These are phyloP conservation scores for Porodaedalea pini DNA, from an alignment of 1,284 basidiomycete genomes.

Conservation along the genomic window DNA sequence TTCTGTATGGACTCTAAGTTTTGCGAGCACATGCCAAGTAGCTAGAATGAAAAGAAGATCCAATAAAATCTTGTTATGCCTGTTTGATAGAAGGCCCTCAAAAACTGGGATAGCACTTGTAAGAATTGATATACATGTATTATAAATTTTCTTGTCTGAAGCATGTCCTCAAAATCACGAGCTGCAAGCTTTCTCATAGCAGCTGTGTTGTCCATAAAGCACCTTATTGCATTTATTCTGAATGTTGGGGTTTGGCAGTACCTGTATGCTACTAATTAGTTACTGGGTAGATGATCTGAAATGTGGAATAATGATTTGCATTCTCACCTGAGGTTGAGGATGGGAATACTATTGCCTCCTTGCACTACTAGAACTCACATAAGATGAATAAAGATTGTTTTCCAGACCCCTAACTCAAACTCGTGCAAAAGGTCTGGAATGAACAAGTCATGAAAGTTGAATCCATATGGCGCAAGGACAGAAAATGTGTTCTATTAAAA, in stretches of 20 bases:
- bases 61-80: constrained; percentile 28
- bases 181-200: constrained; percentile 32
- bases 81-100: constrained; percentile 31
- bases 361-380: constrained; percentile 25
- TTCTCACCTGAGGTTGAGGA: constrained; percentile 25
- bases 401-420: constrained; percentile 31
- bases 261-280: constrained; percentile 15
- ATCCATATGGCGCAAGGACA: constrained; percentile 3
- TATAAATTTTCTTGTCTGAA: constrained; percentile 30
- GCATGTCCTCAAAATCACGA: constrained; percentile 34
- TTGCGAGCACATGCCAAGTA: constrained; percentile 35
- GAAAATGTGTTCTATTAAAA: constrained; percentile 34
- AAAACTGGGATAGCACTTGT: constrained; percentile 32
- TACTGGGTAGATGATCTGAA: too few species aligned
- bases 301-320: background rate
- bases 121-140: background rate
- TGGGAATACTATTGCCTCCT: constrained; percentile 11
- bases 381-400: constrained; percentile 26
- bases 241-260: constrained; percentile 30
- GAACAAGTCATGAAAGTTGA: constrained; percentile 25
- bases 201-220: constrained; percentile 28
- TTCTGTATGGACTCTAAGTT: constrained; percentile 33
- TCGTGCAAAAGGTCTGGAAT: constrained; percentile 30
- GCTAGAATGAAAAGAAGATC: constrained; percentile 29
- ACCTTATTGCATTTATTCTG: constrained; percentile 28